Evolutionary conservation across 768 basidiomycete genomes (phyloP).

Genomic region (Suillus placidus): DNA sequence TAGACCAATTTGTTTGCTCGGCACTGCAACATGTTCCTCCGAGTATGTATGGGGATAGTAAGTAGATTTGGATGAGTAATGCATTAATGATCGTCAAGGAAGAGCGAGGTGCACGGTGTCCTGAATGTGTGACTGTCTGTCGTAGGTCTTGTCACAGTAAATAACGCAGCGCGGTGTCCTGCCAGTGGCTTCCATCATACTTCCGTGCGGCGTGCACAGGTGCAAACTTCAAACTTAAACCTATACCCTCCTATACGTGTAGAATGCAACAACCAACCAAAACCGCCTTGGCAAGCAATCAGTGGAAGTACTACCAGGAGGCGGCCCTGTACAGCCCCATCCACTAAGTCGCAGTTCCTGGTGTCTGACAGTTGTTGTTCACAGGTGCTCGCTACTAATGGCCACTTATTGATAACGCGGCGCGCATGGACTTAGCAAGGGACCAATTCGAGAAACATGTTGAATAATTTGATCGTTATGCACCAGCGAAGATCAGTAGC

Average conservation of each 20-base stretch:
- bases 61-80: no score
- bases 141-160: no score
- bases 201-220: not conserved
- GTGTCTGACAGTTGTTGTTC: not conserved
- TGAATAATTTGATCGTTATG: not conserved
- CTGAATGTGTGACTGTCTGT: no score
- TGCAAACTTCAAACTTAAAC: not conserved
- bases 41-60: no score
- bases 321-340: not conserved
- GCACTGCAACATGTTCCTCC: no score
- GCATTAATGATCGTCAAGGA: no score
- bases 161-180: no score
- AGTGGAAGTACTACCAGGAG: not conserved
- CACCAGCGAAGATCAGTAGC: not conserved
- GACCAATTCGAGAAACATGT: not conserved
- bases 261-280: not conserved
- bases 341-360: not conserved
- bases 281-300: not conserved
- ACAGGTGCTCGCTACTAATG: not conserved
- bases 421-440: not conserved
- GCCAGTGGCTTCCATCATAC: no score
- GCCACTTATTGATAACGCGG: not conserved
- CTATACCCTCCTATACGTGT: not conserved
- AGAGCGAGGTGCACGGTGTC: no score
- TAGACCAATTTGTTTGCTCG: no score